A percentile compares a stretch with the other conserved stretches of the same genome.
Conservation (phyloP, 1,139 yeast species). For the Kodamaea ohmeri region DNA sequence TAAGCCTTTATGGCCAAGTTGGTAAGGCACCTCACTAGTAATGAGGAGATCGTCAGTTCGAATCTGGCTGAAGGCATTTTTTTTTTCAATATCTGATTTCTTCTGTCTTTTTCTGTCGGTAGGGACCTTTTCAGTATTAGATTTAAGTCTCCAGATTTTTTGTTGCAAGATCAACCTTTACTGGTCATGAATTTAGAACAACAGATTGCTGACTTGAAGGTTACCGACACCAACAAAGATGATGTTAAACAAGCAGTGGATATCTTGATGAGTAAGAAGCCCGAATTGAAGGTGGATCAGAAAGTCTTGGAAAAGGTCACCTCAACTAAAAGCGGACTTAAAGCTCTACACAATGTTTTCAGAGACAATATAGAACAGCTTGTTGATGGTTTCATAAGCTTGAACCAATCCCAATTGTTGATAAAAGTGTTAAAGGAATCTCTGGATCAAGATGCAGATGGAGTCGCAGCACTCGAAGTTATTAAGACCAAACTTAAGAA, state of each 20-base stretch:
- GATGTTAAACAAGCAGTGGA: neutral
- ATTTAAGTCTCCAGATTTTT: neutral
- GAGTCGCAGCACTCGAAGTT: conserved; percentile 13
- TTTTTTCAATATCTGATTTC: conserved; percentile 17
- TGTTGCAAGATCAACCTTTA: too few species aligned
- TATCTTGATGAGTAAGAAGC: neutral
- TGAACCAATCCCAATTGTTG: conserved; percentile 21
- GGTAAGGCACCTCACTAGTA: conserved; percentile 90
- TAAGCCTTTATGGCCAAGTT: conserved; percentile 7
- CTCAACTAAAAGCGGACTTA: neutral
- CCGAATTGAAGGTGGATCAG: neutral
- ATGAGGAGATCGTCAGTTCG: conserved; percentile 90
- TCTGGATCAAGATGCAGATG: conserved; percentile 12
- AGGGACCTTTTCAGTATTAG: neutral
- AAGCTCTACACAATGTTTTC: neutral
- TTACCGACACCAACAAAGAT: neutral
- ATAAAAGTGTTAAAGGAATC: conserved; percentile 16
- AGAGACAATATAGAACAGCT: conserved; percentile 13
- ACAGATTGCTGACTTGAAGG: neutral
- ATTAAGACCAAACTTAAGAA: conserved; percentile 3
- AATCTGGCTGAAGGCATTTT: conserved; percentile 72
- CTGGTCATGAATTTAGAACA: neutral
- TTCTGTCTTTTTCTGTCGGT: too few species aligned
- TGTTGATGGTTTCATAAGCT: conserved; percentile 17
- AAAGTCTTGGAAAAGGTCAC: neutral